Evolutionary conservation across 2,329 filamentous ascomycete genomes (phyloP).

Genomic region (Penicillium sp.): DNA sequence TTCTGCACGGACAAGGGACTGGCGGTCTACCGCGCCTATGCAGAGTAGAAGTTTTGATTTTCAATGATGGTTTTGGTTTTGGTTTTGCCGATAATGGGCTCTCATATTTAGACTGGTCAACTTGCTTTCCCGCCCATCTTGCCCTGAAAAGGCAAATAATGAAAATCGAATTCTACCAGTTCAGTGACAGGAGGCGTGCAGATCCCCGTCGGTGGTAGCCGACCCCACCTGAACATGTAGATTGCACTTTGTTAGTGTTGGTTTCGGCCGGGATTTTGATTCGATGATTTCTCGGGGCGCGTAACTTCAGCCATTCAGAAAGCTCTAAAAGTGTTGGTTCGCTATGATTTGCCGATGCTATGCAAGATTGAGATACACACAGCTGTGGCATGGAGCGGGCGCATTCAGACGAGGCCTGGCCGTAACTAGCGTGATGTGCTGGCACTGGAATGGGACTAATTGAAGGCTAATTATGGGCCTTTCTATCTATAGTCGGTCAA

Average conservation of each 20-base stretch:
- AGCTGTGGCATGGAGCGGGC: background rate
- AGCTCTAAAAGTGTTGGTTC: conserved; percentile 11
- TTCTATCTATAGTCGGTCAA: conserved; percentile 24
- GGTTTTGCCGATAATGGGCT: background rate
- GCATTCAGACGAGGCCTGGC: conserved; percentile 1
- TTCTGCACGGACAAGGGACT: conserved; percentile 46
- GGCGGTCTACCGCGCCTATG: conserved; percentile 33
- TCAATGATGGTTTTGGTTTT: background rate
- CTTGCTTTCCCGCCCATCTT: background rate
- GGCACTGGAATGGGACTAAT: conserved; percentile 8
- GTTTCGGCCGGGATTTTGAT: background rate
- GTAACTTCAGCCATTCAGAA: conserved; percentile 11
- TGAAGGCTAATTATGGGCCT: conserved; percentile 20
- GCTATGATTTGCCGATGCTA: conserved; percentile 5
- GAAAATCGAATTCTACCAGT: background rate
- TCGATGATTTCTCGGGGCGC: conserved; percentile 8
- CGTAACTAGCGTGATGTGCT: conserved; percentile 2
- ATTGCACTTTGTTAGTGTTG: background rate
- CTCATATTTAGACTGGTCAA: background rate
- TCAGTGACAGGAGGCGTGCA: background rate
- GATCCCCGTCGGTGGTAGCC: background rate
- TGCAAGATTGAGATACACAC: conserved; percentile 1
- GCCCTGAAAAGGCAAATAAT: background rate
- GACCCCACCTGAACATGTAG: background rate
- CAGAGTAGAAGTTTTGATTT: conserved; percentile 2